Conservation (phyloP, 2,329 filamentous ascomycete species). For the Coniochaeta ligniaria region DNA sequence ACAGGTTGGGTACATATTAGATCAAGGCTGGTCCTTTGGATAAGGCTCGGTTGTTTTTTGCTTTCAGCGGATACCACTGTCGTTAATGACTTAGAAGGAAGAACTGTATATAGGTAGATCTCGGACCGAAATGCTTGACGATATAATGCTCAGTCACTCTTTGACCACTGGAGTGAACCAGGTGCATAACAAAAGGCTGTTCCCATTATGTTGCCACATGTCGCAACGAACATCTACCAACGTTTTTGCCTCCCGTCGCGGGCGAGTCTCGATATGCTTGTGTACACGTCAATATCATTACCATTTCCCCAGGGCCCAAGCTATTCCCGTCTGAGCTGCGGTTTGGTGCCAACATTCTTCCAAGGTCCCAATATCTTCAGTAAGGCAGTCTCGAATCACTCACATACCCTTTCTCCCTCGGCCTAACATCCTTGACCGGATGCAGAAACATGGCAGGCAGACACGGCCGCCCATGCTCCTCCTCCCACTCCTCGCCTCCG, state of each 20-base stretch:
- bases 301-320: background rate
- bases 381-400: conserved; percentile 34
- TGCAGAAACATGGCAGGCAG: conserved; percentile 53
- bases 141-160: background rate
- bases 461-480: conserved; percentile 46
- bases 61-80: no score
- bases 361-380: background rate
- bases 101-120: background rate
- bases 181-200: background rate
- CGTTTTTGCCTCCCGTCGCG: background rate
- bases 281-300: background rate
- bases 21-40: no score
- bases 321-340: background rate
- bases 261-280: background rate
- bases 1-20: no score
- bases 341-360: no score
- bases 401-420: conserved; percentile 36
- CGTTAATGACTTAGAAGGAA: no score
- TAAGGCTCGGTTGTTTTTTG: no score
- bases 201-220: background rate
- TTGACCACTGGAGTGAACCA: background rate
- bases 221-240: background rate
- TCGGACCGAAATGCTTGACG: background rate
- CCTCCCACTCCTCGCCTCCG: conserved; percentile 50
- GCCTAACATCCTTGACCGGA: conserved; percentile 50